Conservation (phyloP, 176 grass and related monocot genomes). For the Avena insularis region DNA sequence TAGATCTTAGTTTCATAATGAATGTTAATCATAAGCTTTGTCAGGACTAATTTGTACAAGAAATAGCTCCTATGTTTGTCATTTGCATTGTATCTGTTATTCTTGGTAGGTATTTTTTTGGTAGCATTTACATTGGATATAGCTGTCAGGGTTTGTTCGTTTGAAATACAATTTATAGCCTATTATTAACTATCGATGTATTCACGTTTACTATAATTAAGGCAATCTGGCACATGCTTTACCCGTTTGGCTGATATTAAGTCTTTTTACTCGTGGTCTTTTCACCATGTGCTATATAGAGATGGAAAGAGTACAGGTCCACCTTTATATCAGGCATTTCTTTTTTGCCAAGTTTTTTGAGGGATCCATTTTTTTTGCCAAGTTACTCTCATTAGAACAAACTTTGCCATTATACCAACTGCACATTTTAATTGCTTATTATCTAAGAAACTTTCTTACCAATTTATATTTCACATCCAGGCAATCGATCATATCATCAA, state of each 20-base stretch:
- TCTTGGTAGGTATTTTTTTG: background rate
- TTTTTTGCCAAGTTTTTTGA: background rate
- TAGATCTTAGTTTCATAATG: constrained; percentile 8
- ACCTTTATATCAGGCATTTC: background rate
- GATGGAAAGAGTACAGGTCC: background rate
- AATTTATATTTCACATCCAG: constrained; percentile 48
- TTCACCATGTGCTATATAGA: background rate
- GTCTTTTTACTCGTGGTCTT: background rate
- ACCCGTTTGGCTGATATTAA: background rate
- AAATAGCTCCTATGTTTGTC: constrained; percentile 15
- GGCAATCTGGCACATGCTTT: constrained; percentile 2
- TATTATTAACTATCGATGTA: background rate
- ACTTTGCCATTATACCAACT: background rate
- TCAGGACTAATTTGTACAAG: constrained; percentile 5
- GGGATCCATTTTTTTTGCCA: background rate
- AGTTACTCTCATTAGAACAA: background rate
- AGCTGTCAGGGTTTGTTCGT: background rate
- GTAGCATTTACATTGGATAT: background rate
- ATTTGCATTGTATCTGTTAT: background rate
- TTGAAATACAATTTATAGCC: background rate
- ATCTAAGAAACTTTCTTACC: background rate
- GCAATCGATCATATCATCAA: constrained; percentile 99
- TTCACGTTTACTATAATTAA: background rate
- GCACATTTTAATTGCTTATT: background rate
- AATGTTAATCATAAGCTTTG: background rate